Percentiles rank a stretch among this genome's conserved stretches.
Evolutionary conservation across 2,329 filamentous ascomycete species (phyloP).

Genomic region (Botrytis aclada): DNA sequence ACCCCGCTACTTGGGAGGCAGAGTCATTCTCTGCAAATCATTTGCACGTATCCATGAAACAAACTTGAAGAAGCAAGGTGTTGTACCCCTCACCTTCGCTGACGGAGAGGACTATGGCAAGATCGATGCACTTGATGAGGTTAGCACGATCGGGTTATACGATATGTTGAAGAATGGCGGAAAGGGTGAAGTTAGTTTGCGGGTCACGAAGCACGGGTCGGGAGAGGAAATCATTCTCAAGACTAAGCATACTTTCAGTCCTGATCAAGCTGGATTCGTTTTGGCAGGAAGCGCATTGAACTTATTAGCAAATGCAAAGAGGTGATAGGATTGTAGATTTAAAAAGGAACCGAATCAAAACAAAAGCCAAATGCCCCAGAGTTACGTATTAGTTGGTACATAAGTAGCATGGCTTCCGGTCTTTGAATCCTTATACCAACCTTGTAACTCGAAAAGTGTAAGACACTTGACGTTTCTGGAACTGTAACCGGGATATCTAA

Average conservation of each 20-base stretch:
- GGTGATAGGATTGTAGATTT: constrained; percentile 18
- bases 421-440: background rate
- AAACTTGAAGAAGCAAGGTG: constrained; percentile 95
- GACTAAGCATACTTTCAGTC: constrained; percentile 83
- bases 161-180: constrained; percentile 77
- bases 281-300: constrained; percentile 93
- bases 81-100: constrained; percentile 88
- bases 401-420: background rate
- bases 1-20: constrained; percentile 83
- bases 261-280: constrained; percentile 89
- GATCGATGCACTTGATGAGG: constrained; percentile 78
- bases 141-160: constrained; percentile 77
- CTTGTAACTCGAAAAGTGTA: background rate
- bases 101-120: constrained; percentile 84
- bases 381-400: background rate
- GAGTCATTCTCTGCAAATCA: constrained; percentile 79
- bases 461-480: background rate
- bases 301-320: constrained; percentile 64
- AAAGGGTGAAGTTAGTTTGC: constrained; percentile 70
- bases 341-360: background rate
- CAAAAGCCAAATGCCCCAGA: background rate
- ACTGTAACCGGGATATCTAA: background rate
- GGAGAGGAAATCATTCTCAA: constrained; percentile 67
- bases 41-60: constrained; percentile 95
- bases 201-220: constrained; percentile 56